These are phyloP conservation scores for Phytophthora litchii DNA, from an alignment of 352 stramenopile species.

Conservation along the genomic window DNA sequence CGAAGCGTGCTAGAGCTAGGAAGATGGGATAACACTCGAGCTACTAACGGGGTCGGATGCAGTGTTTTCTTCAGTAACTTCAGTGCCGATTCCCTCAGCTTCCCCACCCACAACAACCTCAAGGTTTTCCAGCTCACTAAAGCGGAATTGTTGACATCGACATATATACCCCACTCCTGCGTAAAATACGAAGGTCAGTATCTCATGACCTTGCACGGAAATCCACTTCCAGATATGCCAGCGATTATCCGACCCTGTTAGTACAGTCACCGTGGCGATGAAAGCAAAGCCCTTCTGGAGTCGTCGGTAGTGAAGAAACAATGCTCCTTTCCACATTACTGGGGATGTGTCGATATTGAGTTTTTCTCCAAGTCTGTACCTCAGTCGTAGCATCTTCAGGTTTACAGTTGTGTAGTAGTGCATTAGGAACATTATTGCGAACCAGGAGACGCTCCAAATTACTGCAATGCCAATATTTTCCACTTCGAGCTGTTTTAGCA, in stretches of 20 bases:
- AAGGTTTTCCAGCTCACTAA: conserved; percentile 45
- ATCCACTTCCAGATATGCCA: conserved; percentile 43
- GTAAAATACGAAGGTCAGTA: conserved; percentile 48
- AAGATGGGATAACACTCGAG: conserved; percentile 11
- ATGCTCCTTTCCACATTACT: conserved; percentile 60
- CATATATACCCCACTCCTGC: conserved; percentile 54
- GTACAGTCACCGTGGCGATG: conserved; percentile 43
- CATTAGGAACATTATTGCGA: conserved; percentile 53
- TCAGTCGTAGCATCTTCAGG: conserved; percentile 65
- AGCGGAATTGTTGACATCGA: conserved; percentile 59
- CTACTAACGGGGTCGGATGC: conserved; percentile 12
- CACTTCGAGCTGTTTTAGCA: conserved; percentile 50
- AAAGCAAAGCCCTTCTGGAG: conserved; percentile 57
- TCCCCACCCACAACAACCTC: conserved; percentile 14
- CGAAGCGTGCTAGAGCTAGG: too few relatives aligned
- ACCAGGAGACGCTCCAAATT: conserved; percentile 59
- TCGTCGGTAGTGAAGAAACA: conserved; percentile 60
- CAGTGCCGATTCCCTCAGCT: background rate
- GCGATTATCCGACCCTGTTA: conserved; percentile 39
- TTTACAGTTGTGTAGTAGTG: conserved; percentile 68
- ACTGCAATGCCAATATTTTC: conserved; percentile 50
- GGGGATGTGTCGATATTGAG: conserved; percentile 48
- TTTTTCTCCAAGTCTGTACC: conserved; percentile 56
- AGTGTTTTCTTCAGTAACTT: background rate
- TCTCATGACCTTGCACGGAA: conserved; percentile 46